Base-by-base conservation (phyloP, 352 stramenopile genomes). In the Globisporangium spinosum region DNA sequence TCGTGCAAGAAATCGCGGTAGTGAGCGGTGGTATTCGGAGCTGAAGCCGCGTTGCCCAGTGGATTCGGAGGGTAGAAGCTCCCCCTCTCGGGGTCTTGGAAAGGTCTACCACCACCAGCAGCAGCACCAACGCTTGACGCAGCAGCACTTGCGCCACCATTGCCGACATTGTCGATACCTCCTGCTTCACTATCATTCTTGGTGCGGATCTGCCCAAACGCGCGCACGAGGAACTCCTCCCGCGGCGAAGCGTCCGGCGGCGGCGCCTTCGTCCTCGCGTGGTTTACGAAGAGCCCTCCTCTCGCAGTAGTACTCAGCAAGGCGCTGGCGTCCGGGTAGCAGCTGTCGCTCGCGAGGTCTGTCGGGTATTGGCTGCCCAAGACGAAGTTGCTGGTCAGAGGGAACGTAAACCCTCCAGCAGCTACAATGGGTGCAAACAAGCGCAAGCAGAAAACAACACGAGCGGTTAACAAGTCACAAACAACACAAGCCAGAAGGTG, bases 171-270 rank as follows among this genome's bases (percentile, higher is more conserved):
- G 56, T 47, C 29, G n/a, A 25, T 7, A 17, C 15, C 27, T 10
- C 6, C 2, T 3, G 5, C 27, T 13, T 60, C 23, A 1, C 6
- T 22, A 20, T 66, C 45, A 38, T 22, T 54, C 34, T 59, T 38
- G 9, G 56, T 59, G 53, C 80, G 70, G 17, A 92, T 61, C 62
- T 83, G 86, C 62, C 84, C 79, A 61, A 92, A 92, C 6, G 84
- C 84, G 3, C 84, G 84, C n/a, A 92, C 75, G 35, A 92, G 77
- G 59, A 80, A 88, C 43, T 89, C 82, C 69, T 92, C 84, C 0
- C 84, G 77, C 15, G 84, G 84, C 38, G 82, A 89, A 25, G 75
- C 86, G n/a, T 89, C 77, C 22, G 68, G 72, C 2, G 70, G 54
- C 15, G 27, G 25, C 15, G 27, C 54, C 9, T 32, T 49, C 40